These are phyloP conservation scores for Cladosporium halotolerans DNA, from an alignment of 2,329 filamentous ascomycete genomes.

Conservation along the genomic window DNA sequence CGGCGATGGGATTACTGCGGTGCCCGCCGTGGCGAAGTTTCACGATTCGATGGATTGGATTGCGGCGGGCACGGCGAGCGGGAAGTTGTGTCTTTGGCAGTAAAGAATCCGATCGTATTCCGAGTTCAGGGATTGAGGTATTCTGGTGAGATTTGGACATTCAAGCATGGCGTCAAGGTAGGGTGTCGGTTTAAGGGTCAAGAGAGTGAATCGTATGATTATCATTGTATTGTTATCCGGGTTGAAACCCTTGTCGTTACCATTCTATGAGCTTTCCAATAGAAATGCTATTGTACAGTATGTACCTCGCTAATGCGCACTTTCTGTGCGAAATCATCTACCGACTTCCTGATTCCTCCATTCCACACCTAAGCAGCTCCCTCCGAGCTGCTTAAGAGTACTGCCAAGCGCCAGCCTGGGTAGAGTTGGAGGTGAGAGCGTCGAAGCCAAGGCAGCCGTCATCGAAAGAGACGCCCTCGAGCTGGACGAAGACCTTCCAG, in stretches of 20 bases:
- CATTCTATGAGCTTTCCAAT: too few species aligned
- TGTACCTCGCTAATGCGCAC: neutral
- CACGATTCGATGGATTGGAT: constrained; percentile 88
- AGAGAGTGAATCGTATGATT: too few species aligned
- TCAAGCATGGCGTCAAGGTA: neutral
- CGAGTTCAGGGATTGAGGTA: too few species aligned
- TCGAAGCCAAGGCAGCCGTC: constrained; percentile 19
- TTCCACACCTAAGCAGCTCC: neutral
- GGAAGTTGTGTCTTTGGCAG: constrained; percentile 81
- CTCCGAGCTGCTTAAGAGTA: constrained; percentile 17
- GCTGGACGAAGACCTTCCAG: constrained; percentile 16
- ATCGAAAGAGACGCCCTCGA: constrained; percentile 16
- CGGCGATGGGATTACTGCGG: constrained; percentile 86
- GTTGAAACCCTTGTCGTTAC: too few species aligned
- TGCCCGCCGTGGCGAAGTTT: constrained; percentile 86
- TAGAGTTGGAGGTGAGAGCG: constrained; percentile 16
- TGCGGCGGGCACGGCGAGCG: constrained; percentile 82
- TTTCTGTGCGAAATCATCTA: neutral
- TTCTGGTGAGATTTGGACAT: too few species aligned
- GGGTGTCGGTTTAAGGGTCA: neutral
- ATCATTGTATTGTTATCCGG: too few species aligned
- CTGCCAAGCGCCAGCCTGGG: constrained; percentile 21
- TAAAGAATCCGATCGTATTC: too few species aligned
- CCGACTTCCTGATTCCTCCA: neutral
- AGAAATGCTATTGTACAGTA: neutral